Percentiles rank a stretch among this genome's conserved stretches.
Evolutionary conservation across 345 rosid genomes (phyloP).

Genomic region (Eucalyptus marginata): DNA sequence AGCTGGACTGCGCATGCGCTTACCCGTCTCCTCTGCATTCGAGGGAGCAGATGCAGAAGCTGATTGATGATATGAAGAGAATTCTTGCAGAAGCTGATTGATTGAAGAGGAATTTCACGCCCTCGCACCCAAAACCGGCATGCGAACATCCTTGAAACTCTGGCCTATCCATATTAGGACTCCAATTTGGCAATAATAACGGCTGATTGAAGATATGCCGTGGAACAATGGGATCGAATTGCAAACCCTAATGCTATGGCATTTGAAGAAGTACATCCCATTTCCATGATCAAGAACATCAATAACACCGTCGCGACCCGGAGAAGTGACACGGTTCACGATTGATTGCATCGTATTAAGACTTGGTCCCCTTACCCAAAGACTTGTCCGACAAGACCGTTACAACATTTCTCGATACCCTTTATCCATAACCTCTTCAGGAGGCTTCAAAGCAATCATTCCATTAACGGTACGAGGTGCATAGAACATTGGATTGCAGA

Average conservation of each 20-base stretch:
- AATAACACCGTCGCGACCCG: background rate
- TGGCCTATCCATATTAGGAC: background rate
- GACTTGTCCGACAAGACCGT: background rate
- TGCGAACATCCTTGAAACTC: background rate
- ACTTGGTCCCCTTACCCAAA: background rate
- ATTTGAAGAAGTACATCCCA: background rate
- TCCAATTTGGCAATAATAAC: background rate
- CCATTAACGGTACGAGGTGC: background rate
- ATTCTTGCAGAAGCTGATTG: conserved; percentile 19
- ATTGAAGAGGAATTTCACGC: background rate
- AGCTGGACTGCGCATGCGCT: conserved; percentile 51
- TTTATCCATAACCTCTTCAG: background rate
- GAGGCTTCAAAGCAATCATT: background rate
- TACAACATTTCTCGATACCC: background rate
- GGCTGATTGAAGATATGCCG: background rate
- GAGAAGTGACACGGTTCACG: background rate
- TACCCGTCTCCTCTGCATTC: conserved; percentile 76
- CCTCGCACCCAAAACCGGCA: background rate
- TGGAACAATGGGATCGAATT: background rate
- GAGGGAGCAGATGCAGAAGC: conserved; percentile 50
- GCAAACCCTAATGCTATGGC: background rate
- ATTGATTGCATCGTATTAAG: background rate
- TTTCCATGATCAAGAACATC: background rate
- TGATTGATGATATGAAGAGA: conserved; percentile 39
- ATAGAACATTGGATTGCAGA: background rate